phyloP scores from a whole-genome alignment of 345 rosid species.

The Brassica nigra region DNA sequence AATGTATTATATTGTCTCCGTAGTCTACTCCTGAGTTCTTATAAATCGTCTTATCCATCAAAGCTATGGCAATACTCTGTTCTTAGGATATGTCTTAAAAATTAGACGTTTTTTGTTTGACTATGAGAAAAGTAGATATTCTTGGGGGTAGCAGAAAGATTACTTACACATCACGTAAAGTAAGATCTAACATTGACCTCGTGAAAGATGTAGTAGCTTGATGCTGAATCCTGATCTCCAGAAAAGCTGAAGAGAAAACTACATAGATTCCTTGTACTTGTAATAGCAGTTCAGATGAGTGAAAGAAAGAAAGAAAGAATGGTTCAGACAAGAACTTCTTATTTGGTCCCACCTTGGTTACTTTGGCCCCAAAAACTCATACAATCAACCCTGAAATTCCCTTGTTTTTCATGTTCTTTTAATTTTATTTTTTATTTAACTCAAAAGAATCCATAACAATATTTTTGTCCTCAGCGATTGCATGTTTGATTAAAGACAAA shows the following conservation, averaged over 20 bases:
- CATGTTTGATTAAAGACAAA: slow-evolving; percentile 26
- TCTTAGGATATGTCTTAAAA: too few species aligned
- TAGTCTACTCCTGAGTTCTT: slow-evolving; percentile 6
- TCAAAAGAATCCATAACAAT: slow-evolving; percentile 30
- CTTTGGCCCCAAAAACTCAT: slow-evolving; percentile 5
- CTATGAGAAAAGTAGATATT: slow-evolving; percentile 27
- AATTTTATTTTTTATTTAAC: not conserved
- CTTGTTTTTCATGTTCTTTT: slow-evolving; percentile 1
- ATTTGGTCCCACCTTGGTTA: slow-evolving; percentile 35
- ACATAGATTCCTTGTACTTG: slow-evolving; percentile 45
- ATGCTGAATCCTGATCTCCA: slow-evolving; percentile 26
- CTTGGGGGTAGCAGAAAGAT: slow-evolving; percentile 44
- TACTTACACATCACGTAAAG: slow-evolving; percentile 42
- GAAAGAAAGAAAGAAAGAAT: slow-evolving; percentile 6
- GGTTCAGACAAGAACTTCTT: slow-evolving; percentile 40
- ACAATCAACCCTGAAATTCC: slow-evolving; percentile 3
- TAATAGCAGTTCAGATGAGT: slow-evolving; percentile 28
- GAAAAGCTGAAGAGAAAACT: slow-evolving; percentile 24
- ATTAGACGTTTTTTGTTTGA: slow-evolving; percentile 16
- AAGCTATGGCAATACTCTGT: not conserved
- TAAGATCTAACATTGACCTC: slow-evolving; percentile 33
- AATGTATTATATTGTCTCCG: slow-evolving; percentile 20
- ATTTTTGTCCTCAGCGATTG: slow-evolving; percentile 23
- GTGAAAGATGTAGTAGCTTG: slow-evolving; percentile 31
- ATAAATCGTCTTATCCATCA: not conserved